phyloP scores from a whole-genome alignment of 140 eudicot genomes.

The Bidens hawaiensis region DNA sequence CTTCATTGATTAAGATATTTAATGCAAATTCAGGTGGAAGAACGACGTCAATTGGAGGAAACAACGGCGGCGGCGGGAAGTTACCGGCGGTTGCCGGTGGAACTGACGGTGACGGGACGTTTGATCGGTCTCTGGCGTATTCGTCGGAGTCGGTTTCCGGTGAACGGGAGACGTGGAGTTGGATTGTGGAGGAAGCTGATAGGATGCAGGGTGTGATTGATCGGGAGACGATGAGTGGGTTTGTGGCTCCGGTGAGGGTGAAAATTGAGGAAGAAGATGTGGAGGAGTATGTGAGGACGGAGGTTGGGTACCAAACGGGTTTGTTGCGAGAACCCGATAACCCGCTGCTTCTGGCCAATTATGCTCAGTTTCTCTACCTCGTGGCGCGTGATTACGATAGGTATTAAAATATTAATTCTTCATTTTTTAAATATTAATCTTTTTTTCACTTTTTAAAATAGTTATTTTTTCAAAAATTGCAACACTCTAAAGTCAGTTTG shows the following conservation, averaged over 20 bases:
- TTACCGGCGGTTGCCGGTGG: conserved; percentile 50
- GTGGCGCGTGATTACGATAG: conserved; percentile 59
- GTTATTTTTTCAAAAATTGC: no score
- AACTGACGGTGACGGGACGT: conserved; percentile 59
- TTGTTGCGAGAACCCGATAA: conserved; percentile 57
- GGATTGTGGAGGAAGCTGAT: conserved; percentile 48
- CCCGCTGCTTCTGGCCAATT: conserved; percentile 54
- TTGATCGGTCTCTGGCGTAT: conserved; percentile 33
- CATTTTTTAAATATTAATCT: no score
- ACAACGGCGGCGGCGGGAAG: conserved; percentile 66
- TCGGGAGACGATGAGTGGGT: conserved; percentile 30
- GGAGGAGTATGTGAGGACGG: conserved; percentile 45
- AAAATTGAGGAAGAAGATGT: conserved; percentile 44
- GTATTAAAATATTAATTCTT: no score
- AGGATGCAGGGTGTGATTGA: conserved; percentile 35
- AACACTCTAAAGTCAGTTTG: no score
- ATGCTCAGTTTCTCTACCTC: conserved; percentile 64
- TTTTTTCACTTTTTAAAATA: no score
- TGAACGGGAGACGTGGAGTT: conserved; percentile 46
- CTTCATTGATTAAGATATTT: conserved; percentile 34
- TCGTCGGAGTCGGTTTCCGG: conserved; percentile 36
- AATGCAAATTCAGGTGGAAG: conserved; percentile 29
- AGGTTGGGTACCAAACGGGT: conserved; percentile 52
- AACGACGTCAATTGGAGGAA: conserved; percentile 53
- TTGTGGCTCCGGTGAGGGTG: conserved; percentile 62